These are phyloP conservation scores for Emydomyces testavorans DNA, from an alignment of 2,329 filamentous ascomycete species.

Conservation along the genomic window DNA sequence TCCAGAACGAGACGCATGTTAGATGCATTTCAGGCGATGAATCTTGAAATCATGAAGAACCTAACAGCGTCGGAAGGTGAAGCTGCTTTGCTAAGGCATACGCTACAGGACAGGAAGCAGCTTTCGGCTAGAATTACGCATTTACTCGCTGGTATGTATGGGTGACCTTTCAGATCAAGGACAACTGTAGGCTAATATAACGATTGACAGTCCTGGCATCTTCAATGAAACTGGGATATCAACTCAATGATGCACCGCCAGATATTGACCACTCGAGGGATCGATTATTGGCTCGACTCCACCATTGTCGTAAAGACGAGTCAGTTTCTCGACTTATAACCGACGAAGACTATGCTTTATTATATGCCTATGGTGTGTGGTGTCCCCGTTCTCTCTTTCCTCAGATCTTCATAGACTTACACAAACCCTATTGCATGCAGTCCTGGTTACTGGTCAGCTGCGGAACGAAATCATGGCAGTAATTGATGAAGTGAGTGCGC, in stretches of 20 bases:
- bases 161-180: not conserved
- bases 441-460: slow-evolving; percentile 51
- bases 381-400: not conserved
- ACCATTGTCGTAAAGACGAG: slow-evolving; percentile 67
- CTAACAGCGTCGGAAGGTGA: slow-evolving; percentile 66
- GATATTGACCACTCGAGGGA: slow-evolving; percentile 72
- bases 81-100: slow-evolving; percentile 66
- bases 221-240: slow-evolving; percentile 88
- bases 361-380: slow-evolving; percentile 73
- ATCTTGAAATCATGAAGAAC: slow-evolving; percentile 76
- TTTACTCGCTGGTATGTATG: slow-evolving; percentile 50
- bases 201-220: slow-evolving; percentile 68
- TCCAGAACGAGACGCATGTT: slow-evolving; percentile 71
- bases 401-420: not conserved
- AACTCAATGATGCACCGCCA: slow-evolving; percentile 77
- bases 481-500: slow-evolving; percentile 44
- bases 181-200: not conserved
- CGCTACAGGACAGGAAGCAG: slow-evolving; percentile 63
- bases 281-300: slow-evolving; percentile 72
- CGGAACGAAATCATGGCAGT: slow-evolving; percentile 45
- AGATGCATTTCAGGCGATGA: slow-evolving; percentile 93
- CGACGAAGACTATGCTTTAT: slow-evolving; percentile 66
- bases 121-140: slow-evolving; percentile 85
- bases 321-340: slow-evolving; percentile 36
- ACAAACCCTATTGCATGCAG: slow-evolving; percentile 27